Conservation (phyloP, 108 stramenopile species). For the Conticribra guillardii region DNA sequence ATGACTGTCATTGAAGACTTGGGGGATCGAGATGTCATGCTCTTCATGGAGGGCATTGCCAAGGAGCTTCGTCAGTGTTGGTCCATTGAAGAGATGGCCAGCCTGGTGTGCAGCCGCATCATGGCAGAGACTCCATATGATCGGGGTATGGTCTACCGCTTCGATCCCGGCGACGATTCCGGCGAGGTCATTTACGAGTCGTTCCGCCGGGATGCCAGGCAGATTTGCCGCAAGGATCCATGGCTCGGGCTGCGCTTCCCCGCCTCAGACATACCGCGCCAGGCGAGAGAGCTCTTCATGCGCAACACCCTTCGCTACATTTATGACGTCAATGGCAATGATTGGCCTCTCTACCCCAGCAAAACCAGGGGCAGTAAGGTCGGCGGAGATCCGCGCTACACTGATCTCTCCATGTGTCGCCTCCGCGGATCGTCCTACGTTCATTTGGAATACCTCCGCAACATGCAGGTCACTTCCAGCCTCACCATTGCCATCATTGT, state of each 20-base stretch:
- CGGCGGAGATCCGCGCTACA: slow-evolving; percentile 11
- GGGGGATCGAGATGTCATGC: slow-evolving; percentile 22
- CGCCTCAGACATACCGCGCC: slow-evolving; percentile 31
- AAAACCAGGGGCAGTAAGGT: not conserved
- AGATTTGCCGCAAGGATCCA: slow-evolving; percentile 15
- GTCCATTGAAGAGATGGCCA: slow-evolving; percentile 36
- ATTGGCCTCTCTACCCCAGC: slow-evolving; percentile 13
- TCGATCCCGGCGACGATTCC: slow-evolving; percentile 23
- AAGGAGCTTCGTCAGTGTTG: slow-evolving; percentile 25
- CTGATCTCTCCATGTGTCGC: slow-evolving; percentile 46
- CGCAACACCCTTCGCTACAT: slow-evolving; percentile 24
- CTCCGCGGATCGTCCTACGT: slow-evolving; percentile 32
- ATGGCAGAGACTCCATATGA: slow-evolving; percentile 38
- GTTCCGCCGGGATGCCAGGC: slow-evolving; percentile 10
- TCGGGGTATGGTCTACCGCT: slow-evolving; percentile 36
- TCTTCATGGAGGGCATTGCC: slow-evolving; percentile 28
- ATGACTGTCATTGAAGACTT: not conserved
- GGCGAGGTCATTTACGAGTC: slow-evolving; percentile 32
- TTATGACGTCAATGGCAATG: slow-evolving; percentile 29
- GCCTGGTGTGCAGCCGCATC: slow-evolving; percentile 22
- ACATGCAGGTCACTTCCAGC: slow-evolving; percentile 46
- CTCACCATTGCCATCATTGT: slow-evolving; percentile 48
- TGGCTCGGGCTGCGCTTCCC: slow-evolving; percentile 31
- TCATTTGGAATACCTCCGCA: slow-evolving; percentile 42
- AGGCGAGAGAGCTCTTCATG: slow-evolving; percentile 35